These are phyloP conservation scores for Prunus fruticosa DNA, from an alignment of 306 rosid species.

Conservation along the genomic window DNA sequence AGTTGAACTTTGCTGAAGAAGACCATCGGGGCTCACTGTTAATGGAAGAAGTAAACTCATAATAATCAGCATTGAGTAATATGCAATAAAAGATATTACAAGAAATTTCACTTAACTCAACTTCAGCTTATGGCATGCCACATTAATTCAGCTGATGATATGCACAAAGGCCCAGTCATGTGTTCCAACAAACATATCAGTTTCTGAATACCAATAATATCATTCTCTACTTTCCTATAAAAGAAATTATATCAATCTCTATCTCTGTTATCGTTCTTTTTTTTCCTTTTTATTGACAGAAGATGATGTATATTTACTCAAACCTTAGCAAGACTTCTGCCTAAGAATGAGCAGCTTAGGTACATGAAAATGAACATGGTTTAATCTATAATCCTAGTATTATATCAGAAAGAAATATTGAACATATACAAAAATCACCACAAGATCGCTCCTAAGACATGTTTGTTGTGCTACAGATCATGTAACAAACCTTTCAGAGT, in stretches of 20 bases:
- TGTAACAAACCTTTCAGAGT: constrained; percentile 65
- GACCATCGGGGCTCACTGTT: constrained; percentile 95
- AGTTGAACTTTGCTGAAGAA: constrained; percentile 92
- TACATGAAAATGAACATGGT: neutral
- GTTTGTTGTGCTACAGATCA: neutral
- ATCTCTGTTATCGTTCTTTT: neutral
- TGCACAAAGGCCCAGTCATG: neutral
- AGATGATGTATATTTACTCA: neutral
- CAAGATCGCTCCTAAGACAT: neutral
- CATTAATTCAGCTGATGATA: neutral
- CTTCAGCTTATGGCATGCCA: neutral
- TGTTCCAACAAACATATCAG: neutral
- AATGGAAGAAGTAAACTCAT: constrained; percentile 12
- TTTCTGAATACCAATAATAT: neutral
- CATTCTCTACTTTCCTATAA: neutral
- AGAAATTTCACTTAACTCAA: neutral
- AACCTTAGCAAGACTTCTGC: neutral
- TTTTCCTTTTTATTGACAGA: neutral
- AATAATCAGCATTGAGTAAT: neutral
- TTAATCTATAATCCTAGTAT: neutral
- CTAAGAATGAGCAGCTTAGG: neutral
- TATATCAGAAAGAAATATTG: neutral
- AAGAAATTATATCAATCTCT: neutral
- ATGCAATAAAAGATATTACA: too few relatives aligned
- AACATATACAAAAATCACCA: neutral